These are phyloP conservation scores for Neolecta irregularis DNA, from an alignment of 1,139 yeast genomes.

Conservation along the genomic window DNA sequence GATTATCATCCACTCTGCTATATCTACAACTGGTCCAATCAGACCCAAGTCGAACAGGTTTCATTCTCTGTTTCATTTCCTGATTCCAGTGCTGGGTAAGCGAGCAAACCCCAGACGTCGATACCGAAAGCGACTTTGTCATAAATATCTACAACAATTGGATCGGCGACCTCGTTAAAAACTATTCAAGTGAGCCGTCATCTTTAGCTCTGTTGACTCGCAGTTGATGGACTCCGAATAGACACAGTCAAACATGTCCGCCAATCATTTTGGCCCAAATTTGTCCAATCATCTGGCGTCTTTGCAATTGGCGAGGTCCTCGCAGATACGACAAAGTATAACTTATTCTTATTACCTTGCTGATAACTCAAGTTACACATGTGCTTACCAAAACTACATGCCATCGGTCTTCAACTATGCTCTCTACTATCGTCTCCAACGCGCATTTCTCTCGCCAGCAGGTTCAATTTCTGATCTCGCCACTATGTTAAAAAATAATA, in stretches of 20 bases:
- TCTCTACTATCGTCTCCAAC: constrained; percentile 9
- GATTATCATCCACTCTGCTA: constrained; percentile 11
- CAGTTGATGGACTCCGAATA: constrained; percentile 14
- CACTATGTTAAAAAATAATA: constrained; percentile 7
- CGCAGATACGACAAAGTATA: too few species aligned
- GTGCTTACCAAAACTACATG: constrained; percentile 11
- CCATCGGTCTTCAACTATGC: constrained; percentile 14
- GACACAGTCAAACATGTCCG: constrained; percentile 13
- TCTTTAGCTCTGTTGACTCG: too few species aligned
- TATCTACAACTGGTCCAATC: too few species aligned
- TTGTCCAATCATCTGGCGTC: constrained; percentile 11
- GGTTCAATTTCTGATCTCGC: constrained; percentile 11
- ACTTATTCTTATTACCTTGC: too few species aligned
- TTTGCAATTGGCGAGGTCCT: constrained; percentile 13
- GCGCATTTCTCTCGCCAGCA: constrained; percentile 12
- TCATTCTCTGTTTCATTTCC: too few species aligned
- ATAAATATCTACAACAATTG: constrained; percentile 6
- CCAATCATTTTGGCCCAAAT: constrained; percentile 9
- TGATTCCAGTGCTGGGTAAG: too few species aligned
- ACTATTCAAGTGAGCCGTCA: too few species aligned
- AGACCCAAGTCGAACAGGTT: too few species aligned
- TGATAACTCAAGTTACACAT: constrained; percentile 9
- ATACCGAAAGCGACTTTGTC: constrained; percentile 7
- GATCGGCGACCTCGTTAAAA: constrained; percentile 6
- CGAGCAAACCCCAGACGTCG: constrained; percentile 12